Conservation (phyloP, 352 stramenopile genomes). For the Pythium aphanidermatum region DNA sequence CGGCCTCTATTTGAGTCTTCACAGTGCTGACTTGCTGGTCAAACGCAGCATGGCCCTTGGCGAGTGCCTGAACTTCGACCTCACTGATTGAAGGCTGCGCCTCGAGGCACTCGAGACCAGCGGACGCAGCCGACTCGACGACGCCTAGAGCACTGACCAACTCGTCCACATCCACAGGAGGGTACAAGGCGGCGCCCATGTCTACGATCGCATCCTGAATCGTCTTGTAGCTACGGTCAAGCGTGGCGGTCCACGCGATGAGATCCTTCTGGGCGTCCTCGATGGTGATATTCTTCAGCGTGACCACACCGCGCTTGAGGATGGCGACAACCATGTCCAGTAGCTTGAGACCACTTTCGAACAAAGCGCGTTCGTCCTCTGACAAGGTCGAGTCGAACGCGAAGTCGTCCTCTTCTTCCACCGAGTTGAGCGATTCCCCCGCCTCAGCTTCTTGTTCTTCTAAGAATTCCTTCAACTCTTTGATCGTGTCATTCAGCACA, state of each 20-base stretch:
- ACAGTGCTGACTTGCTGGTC: constrained; percentile 44
- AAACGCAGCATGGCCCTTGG: constrained; percentile 45
- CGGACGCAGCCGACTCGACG: constrained; percentile 26
- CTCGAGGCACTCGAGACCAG: constrained; percentile 40
- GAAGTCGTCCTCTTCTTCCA: constrained; percentile 71
- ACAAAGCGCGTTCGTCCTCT: constrained; percentile 55
- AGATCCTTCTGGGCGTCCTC: constrained; percentile 51
- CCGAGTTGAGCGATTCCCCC: constrained; percentile 28
- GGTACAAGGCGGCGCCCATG: constrained; percentile 75
- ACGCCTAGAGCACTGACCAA: constrained; percentile 30
- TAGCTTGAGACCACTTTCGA: constrained; percentile 59
- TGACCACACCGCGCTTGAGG: constrained; percentile 78
- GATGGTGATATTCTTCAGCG: constrained; percentile 65
- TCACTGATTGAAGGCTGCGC: constrained; percentile 43
- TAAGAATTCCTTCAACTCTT: constrained; percentile 75
- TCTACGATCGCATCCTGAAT: constrained; percentile 72
- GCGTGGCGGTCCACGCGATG: constrained; percentile 57
- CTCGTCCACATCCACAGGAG: constrained; percentile 62
- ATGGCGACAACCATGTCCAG: constrained; percentile 68
- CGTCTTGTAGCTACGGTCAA: constrained; percentile 57
- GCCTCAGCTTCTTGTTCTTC: constrained; percentile 28
- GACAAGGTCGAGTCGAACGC: constrained; percentile 73
- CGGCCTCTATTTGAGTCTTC: constrained; percentile 49
- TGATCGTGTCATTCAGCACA: constrained; percentile 76
- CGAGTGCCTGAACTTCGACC: constrained; percentile 29